A percentile compares a stretch with the other conserved stretches of the same genome.
phyloP scores from a whole-genome alignment of 176 grass and related monocot genomes.

The Leersia perrieri region DNA sequence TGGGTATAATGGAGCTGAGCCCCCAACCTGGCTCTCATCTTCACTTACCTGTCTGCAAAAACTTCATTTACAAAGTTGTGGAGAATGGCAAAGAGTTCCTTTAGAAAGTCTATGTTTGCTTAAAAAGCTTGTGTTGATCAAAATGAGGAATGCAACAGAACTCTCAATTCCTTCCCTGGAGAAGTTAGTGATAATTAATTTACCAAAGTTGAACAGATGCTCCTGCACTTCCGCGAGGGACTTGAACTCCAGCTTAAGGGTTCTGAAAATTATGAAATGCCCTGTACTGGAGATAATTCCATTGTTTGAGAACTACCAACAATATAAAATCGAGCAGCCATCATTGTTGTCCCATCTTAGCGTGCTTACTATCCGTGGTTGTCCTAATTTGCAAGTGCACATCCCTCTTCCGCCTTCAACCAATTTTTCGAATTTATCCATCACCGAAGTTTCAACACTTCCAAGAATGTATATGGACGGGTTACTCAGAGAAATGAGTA shows the following conservation, averaged over 20 bases:
- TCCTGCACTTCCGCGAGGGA: not conserved
- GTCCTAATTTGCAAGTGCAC: not conserved
- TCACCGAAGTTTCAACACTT: not conserved
- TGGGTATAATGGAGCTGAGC: not conserved
- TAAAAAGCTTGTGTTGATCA: slow-evolving; percentile 30
- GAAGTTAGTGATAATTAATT: slow-evolving; percentile 23
- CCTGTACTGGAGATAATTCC: too few relatives aligned
- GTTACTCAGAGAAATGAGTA: too few relatives aligned
- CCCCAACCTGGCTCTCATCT: not conserved
- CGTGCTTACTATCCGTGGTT: not conserved
- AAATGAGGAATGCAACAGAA: too few relatives aligned
- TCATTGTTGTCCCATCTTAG: not conserved
- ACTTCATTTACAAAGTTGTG: slow-evolving; percentile 27
- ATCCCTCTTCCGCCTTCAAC: not conserved
- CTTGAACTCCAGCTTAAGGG: not conserved
- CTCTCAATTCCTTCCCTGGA: slow-evolving; percentile 1
- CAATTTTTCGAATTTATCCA: not conserved
- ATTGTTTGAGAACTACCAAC: too few relatives aligned
- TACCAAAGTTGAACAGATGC: slow-evolving; percentile 41
- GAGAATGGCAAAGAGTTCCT: slow-evolving; percentile 18
- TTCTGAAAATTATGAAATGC: slow-evolving; percentile 11
- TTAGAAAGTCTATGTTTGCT: too few relatives aligned
- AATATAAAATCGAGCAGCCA: too few relatives aligned
- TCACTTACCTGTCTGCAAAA: slow-evolving; percentile 14
- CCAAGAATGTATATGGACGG: not conserved